phyloP scores from a whole-genome alignment of 768 basidiomycete species.

The Solioccasus polychromus region DNA sequence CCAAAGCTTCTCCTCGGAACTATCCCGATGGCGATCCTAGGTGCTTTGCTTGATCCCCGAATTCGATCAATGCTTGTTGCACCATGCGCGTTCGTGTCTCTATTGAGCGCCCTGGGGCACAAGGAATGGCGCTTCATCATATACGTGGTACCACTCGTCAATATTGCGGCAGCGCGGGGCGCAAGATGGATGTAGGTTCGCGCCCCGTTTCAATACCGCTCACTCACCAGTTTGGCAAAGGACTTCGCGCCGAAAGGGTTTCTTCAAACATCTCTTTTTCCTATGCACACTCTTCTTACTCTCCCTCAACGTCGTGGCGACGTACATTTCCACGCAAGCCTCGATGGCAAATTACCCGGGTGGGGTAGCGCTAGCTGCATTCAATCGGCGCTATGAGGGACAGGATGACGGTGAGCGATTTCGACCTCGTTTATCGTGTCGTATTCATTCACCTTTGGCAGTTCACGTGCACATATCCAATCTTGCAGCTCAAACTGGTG shows the following conservation, averaged over 20 bases:
- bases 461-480: slow-evolving; percentile 80
- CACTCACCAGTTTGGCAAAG: slow-evolving; percentile 28
- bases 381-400: slow-evolving; percentile 54
- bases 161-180: slow-evolving; percentile 73
- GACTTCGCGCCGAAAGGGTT: slow-evolving; percentile 47
- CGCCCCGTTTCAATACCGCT: not conserved
- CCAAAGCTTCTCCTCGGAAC: slow-evolving; percentile 76
- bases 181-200: slow-evolving; percentile 58
- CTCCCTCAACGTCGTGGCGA: slow-evolving; percentile 49
- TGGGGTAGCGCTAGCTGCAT: slow-evolving; percentile 60
- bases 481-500: slow-evolving; percentile 86
- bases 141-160: slow-evolving; percentile 80
- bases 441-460: slow-evolving; percentile 16
- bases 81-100: slow-evolving; percentile 47
- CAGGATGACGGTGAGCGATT: slow-evolving; percentile 28
- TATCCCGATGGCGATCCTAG: slow-evolving; percentile 58
- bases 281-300: slow-evolving; percentile 49
- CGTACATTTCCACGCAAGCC: slow-evolving; percentile 49
- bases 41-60: slow-evolving; percentile 44
- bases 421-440: not conserved
- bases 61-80: slow-evolving; percentile 52
- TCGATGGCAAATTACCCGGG: slow-evolving; percentile 89
- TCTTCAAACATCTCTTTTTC: slow-evolving; percentile 43
- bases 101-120: slow-evolving; percentile 79
- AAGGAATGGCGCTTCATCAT: slow-evolving; percentile 98